Conservation (phyloP, 257 asterid species). For the Salvia miltiorrhiza region DNA sequence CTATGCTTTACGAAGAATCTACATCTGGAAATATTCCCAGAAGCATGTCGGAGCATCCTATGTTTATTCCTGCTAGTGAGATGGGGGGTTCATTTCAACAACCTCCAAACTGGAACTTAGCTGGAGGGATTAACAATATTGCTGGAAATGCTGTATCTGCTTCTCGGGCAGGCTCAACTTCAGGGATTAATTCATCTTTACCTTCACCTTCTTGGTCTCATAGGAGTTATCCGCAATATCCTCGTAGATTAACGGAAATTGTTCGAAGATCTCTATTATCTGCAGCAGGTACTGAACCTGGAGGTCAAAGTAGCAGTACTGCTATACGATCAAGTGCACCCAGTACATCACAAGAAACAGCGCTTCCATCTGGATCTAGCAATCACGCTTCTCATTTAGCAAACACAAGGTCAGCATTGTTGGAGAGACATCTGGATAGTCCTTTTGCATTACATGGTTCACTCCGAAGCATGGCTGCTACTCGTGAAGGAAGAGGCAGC, state of each 20-base stretch:
- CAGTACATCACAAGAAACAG: slow-evolving; percentile 37
- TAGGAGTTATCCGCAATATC: slow-evolving; percentile 49
- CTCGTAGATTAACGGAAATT: slow-evolving; percentile 67
- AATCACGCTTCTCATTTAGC: slow-evolving; percentile 44
- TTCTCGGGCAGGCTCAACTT: slow-evolving; percentile 41
- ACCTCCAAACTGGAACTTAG: slow-evolving; percentile 48
- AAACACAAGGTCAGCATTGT: slow-evolving; percentile 55
- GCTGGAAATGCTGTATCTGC: slow-evolving; percentile 46
- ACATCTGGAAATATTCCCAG: slow-evolving; percentile 44
- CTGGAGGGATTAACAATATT: slow-evolving; percentile 34
- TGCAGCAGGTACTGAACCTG: slow-evolving; percentile 48
- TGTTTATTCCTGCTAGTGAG: slow-evolving; percentile 55
- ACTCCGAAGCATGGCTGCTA: slow-evolving; percentile 49
- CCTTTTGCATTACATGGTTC: slow-evolving; percentile 61
- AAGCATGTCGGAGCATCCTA: slow-evolving; percentile 71
- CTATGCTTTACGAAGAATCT: slow-evolving; percentile 37
- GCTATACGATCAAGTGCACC: slow-evolving; percentile 39
- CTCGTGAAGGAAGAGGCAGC: slow-evolving; percentile 74
- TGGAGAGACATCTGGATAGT: slow-evolving; percentile 79
- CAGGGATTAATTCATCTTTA: slow-evolving; percentile 41
- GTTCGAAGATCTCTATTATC: slow-evolving; percentile 67
- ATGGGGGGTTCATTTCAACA: slow-evolving; percentile 48
- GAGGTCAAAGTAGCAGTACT: slow-evolving; percentile 43
- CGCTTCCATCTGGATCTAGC: slow-evolving; percentile 46
- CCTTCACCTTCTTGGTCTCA: slow-evolving; percentile 54